Percentiles rank a stretch among this genome's conserved stretches.
Evolutionary conservation across 257 asterid genomes (phyloP).

Genomic region (Anisodus acutangulus): DNA sequence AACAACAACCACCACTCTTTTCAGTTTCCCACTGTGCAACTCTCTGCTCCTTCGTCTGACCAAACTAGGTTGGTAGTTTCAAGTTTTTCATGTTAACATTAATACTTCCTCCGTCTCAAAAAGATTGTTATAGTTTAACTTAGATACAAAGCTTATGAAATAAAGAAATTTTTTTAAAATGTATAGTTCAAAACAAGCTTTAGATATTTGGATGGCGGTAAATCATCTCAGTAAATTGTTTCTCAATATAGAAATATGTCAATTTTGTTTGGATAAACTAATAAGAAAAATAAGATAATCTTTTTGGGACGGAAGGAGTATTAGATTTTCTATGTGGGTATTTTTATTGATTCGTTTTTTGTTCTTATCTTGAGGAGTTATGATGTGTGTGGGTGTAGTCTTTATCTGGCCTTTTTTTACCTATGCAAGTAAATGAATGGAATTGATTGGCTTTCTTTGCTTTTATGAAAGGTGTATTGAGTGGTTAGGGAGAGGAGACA

Average conservation of each 20-base stretch:
- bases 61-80: conserved; percentile 50
- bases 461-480: conserved; percentile 48
- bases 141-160: no score
- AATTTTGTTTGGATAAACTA: no score
- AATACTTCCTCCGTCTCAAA: no score
- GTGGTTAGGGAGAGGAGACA: conserved; percentile 59
- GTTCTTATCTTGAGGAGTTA: conserved; percentile 42
- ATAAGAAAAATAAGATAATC: no score
- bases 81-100: not conserved
- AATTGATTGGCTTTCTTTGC: conserved; percentile 17
- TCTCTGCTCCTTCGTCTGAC: conserved; percentile 43
- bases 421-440: conserved; percentile 36
- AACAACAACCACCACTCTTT: conserved; percentile 23
- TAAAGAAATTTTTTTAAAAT: no score
- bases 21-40: conserved; percentile 36
- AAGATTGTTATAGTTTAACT: no score
- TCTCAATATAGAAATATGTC: no score
- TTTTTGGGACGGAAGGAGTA: no score
- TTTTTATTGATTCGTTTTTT: conserved; percentile 33
- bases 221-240: no score
- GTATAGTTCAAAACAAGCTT: no score
- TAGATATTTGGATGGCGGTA: no score
- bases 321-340: conserved; percentile 16
- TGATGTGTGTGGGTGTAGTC: conserved; percentile 35
- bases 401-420: conserved; percentile 38